Evolutionary conservation across 1,284 basidiomycete species (phyloP).

Genomic region (Melampsora occidentalis): DNA sequence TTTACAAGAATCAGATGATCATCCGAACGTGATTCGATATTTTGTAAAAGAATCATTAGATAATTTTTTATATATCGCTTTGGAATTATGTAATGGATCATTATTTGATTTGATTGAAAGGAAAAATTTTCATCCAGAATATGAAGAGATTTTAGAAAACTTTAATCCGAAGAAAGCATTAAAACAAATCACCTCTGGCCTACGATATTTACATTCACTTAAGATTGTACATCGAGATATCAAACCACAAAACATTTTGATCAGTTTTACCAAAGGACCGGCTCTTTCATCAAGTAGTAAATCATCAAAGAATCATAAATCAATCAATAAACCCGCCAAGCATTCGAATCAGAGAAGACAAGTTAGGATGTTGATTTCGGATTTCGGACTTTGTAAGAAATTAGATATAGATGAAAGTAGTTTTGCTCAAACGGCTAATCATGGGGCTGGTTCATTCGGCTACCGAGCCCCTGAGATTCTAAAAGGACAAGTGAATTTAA

Average conservation of each 20-base stretch:
- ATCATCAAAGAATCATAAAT: background rate
- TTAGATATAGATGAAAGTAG: constrained; percentile 89
- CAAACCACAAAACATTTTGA: constrained; percentile 95
- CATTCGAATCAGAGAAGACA: constrained; percentile 38
- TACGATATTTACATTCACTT: constrained; percentile 85
- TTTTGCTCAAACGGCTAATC: constrained; percentile 74
- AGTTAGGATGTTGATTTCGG: constrained; percentile 86
- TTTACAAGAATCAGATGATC: constrained; percentile 92
- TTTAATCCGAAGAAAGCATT: constrained; percentile 87
- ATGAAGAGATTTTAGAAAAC: constrained; percentile 64
- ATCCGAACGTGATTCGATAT: constrained; percentile 93
- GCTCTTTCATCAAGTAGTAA: constrained; percentile 11
- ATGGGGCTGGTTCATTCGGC: constrained; percentile 77
- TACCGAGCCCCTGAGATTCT: constrained; percentile 94
- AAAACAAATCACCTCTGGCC: constrained; percentile 78
- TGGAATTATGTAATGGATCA: constrained; percentile 92
- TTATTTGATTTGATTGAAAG: constrained; percentile 85
- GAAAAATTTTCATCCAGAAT: constrained; percentile 35
- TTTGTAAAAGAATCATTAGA: constrained; percentile 93
- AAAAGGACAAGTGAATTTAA: constrained; percentile 81
- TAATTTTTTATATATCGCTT: constrained; percentile 93
- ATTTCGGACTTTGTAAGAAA: constrained; percentile 90
- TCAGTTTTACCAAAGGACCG: constrained; percentile 65
- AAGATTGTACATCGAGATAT: constrained; percentile 98
- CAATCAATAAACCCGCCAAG: background rate